A percentile compares a stretch with the other conserved stretches of the same genome.
phyloP scores from a whole-genome alignment of 2,329 filamentous ascomycete species.

The Curvularia sp. region DNA sequence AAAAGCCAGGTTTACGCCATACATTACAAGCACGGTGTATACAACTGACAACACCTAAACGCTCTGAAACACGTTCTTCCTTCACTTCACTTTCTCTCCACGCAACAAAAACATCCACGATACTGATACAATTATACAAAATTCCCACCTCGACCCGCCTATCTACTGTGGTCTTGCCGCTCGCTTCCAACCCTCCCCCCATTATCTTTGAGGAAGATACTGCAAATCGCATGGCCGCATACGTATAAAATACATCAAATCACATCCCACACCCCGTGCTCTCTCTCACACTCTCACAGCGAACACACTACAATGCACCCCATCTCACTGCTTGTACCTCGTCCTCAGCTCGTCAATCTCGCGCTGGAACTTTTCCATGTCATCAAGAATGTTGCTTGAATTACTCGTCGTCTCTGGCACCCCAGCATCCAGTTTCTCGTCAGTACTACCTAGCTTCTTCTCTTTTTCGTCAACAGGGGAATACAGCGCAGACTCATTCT shows the following conservation, averaged over 20 bases:
- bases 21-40: background rate
- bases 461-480: conserved; percentile 39
- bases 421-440: background rate
- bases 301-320: background rate
- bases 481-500: conserved; percentile 35
- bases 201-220: background rate
- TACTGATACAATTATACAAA: background rate
- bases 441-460: conserved; percentile 18
- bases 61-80: background rate
- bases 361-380: conserved; percentile 50
- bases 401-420: conserved; percentile 18
- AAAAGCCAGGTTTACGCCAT: background rate
- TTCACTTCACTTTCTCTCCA: background rate
- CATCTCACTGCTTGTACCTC: conserved; percentile 29
- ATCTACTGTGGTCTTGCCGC: background rate
- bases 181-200: background rate
- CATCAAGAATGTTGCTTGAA: conserved; percentile 44
- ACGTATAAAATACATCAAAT: background rate
- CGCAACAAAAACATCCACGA: background rate
- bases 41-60: background rate
- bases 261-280: background rate
- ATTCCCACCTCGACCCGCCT: background rate
- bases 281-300: background rate
- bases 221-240: background rate
- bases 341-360: conserved; percentile 49